A percentile compares a stretch with the other conserved stretches of the same genome.
phyloP scores from a whole-genome alignment of 805 yeast genomes.

The Myxozyma mucilagina region DNA sequence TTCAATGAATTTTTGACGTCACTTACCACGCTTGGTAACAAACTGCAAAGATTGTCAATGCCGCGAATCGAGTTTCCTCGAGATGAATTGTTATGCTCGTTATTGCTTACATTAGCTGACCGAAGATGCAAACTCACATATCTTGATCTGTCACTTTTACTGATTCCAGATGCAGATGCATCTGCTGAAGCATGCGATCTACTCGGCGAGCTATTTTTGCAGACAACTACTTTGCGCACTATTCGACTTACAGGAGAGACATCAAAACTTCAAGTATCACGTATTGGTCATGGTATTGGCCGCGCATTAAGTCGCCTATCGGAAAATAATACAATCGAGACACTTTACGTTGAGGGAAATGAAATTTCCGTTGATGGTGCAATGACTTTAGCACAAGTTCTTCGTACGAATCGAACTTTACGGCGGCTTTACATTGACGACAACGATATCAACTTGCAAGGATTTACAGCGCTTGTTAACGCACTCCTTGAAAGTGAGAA shows the following conservation, averaged over 20 bases:
- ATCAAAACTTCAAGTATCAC: conserved; percentile 35
- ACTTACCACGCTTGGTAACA: conserved; percentile 3
- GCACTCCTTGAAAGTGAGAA: conserved; percentile 23
- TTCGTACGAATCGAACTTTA: conserved; percentile 24
- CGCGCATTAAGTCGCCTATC: conserved; percentile 27
- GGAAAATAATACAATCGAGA: conserved; percentile 24
- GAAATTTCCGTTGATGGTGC: conserved; percentile 36
- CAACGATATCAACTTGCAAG: conserved; percentile 32
- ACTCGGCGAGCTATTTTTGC: conserved; percentile 33
- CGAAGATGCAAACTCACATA: conserved; percentile 27
- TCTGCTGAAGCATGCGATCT: conserved; percentile 30
- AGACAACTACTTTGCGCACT: conserved; percentile 22
- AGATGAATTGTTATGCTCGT: conserved; percentile 26
- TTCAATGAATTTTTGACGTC: conserved; percentile 19
- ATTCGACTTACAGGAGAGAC: conserved; percentile 34
- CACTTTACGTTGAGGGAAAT: conserved; percentile 31
- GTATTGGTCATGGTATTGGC: conserved; percentile 33
- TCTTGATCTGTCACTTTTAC: conserved; percentile 31
- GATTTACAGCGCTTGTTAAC: conserved; percentile 31
- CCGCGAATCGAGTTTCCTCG: conserved; percentile 30
- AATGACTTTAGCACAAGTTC: conserved; percentile 30
- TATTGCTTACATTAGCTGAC: conserved; percentile 21
- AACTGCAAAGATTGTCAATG: conserved; percentile 27
- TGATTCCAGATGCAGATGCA: conserved; percentile 35
- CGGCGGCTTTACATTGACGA: conserved; percentile 32